A percentile compares a stretch with the other conserved stretches of the same genome.
Evolutionary conservation across 805 yeast species (phyloP).

Genomic region (Kodamaea neixiangensis): DNA sequence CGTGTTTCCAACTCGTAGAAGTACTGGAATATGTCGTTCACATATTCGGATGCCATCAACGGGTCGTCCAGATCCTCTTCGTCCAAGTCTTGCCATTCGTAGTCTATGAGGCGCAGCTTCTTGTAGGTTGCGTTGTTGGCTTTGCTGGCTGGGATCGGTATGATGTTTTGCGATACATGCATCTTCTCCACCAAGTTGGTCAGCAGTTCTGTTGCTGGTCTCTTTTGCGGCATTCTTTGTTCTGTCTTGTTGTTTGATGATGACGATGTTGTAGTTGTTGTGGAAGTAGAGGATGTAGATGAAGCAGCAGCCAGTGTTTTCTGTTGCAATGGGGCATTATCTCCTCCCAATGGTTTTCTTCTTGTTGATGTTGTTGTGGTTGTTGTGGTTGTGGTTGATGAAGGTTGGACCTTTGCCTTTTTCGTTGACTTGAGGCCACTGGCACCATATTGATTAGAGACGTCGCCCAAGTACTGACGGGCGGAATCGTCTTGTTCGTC

Average conservation of each 20-base stretch:
- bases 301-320: slow-evolving; percentile 6
- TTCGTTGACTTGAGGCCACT: slow-evolving; percentile 5
- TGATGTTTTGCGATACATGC: slow-evolving; percentile 15
- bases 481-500: slow-evolving; percentile 5
- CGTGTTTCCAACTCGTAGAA: slow-evolving; percentile 69
- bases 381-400: neutral
- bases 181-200: slow-evolving; percentile 43
- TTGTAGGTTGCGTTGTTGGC: slow-evolving; percentile 25
- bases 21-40: slow-evolving; percentile 80
- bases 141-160: slow-evolving; percentile 6
- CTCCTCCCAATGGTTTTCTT: slow-evolving; percentile 40
- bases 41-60: slow-evolving; percentile 91
- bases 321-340: slow-evolving; percentile 31
- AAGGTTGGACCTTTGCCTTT: neutral
- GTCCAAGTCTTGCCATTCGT: slow-evolving; percentile 73
- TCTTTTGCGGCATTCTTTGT: slow-evolving; percentile 43
- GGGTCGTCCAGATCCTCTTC: slow-evolving; percentile 69
- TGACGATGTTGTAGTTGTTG: slow-evolving; percentile 2
- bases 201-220: slow-evolving; percentile 58
- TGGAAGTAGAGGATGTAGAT: slow-evolving; percentile 8
- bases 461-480: slow-evolving; percentile 39
- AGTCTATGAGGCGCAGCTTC: slow-evolving; percentile 42
- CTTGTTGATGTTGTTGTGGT: slow-evolving; percentile 11
- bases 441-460: slow-evolving; percentile 37
- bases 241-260: slow-evolving; percentile 4